phyloP scores from a whole-genome alignment of 306 rosid species.

The Dryas drummondii region DNA sequence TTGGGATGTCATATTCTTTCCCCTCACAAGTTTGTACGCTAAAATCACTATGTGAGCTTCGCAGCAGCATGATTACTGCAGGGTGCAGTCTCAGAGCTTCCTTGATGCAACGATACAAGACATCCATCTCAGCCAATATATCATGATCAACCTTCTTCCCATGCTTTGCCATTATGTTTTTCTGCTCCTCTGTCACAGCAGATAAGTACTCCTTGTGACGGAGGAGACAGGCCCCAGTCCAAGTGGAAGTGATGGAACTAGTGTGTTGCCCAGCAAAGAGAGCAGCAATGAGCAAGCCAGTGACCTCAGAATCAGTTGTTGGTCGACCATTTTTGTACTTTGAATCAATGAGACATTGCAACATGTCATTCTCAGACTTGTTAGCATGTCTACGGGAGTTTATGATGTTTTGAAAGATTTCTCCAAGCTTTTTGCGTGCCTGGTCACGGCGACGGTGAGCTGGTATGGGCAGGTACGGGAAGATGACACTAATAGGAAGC shows the following conservation, averaged over 20 bases:
- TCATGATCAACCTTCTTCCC: constrained; percentile 85
- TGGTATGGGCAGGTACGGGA: constrained; percentile 91
- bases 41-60: constrained; percentile 83
- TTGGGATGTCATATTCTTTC: constrained; percentile 78
- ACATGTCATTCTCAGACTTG: constrained; percentile 83
- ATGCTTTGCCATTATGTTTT: constrained; percentile 59
- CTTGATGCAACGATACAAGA: constrained; percentile 73
- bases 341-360: constrained; percentile 91
- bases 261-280: constrained; percentile 94
- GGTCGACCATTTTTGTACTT: constrained; percentile 92
- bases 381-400: constrained; percentile 54
- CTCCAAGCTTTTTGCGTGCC: constrained; percentile 79
- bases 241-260: constrained; percentile 92
- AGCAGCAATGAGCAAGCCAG: constrained; percentile 90
- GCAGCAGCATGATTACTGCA: constrained; percentile 81
- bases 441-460: constrained; percentile 85
- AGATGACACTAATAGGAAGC: constrained; percentile 85
- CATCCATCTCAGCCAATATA: constrained; percentile 93
- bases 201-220: constrained; percentile 62
- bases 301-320: constrained; percentile 83
- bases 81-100: constrained; percentile 99
- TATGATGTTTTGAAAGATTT: constrained; percentile 72
- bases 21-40: constrained; percentile 75
- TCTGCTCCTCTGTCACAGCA: constrained; percentile 76
- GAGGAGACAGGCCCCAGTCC: constrained; percentile 94